Conservation (phyloP, 2,329 filamentous ascomycete species). For the Neocucurbitaria cava region DNA sequence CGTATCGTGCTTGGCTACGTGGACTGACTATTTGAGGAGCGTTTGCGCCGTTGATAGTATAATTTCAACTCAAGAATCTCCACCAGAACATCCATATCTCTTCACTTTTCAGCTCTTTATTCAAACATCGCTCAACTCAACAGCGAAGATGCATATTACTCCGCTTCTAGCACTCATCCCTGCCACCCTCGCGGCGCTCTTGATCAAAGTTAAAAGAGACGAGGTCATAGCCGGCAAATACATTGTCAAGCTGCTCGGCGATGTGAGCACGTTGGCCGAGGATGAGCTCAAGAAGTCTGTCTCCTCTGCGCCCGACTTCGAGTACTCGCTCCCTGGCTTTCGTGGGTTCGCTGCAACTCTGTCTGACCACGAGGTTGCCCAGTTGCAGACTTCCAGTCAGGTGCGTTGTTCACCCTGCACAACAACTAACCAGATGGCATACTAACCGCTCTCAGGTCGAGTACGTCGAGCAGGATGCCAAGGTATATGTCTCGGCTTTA, state of each 20-base stretch:
- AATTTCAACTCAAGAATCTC: not conserved
- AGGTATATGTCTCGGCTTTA: conserved; percentile 36
- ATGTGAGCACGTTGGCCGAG: conserved; percentile 26
- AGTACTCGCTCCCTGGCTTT: conserved; percentile 46
- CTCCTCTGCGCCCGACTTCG: conserved; percentile 26
- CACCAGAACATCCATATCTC: not conserved
- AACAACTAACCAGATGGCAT: not conserved
- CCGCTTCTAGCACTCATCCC: conserved; percentile 44
- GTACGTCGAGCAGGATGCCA: conserved; percentile 46
- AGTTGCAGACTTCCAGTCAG: conserved; percentile 32
- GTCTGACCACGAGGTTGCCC: conserved; percentile 30
- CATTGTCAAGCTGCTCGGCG: conserved; percentile 54
- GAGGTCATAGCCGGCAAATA: conserved; percentile 49
- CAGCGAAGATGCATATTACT: conserved; percentile 38
- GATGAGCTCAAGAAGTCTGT: conserved; percentile 27
- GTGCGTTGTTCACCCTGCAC: conserved; percentile 15
- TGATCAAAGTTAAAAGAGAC: conserved; percentile 40
- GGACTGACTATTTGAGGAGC: conserved; percentile 1
- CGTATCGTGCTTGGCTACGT: not conserved
- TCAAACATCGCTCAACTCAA: not conserved
- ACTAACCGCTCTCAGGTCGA: conserved; percentile 31
- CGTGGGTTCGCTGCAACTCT: conserved; percentile 47
- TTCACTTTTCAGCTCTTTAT: not conserved
- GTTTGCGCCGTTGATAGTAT: not conserved
- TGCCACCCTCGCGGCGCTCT: conserved; percentile 46